phyloP scores from a whole-genome alignment of 495 filamentous ascomycete genomes.

The Coniosporium apollinis region DNA sequence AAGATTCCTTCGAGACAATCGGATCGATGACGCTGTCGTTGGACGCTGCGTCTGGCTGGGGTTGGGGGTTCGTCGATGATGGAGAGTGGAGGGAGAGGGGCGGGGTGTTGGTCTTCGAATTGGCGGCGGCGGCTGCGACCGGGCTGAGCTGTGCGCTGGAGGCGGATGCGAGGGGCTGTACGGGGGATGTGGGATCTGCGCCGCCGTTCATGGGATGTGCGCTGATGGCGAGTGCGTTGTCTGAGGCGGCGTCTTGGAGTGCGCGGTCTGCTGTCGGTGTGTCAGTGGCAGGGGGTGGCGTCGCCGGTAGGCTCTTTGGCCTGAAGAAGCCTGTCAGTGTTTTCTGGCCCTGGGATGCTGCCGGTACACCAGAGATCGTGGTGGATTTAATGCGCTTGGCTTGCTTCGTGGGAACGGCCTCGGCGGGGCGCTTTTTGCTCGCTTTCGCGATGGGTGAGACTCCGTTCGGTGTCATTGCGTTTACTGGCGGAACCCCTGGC shows the following conservation, averaged over 20 bases:
- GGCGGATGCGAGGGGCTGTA: not conserved
- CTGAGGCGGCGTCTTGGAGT: too few species aligned
- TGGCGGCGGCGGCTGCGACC: not conserved
- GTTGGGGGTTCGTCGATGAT: not conserved
- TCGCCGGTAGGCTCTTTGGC: constrained; percentile 26
- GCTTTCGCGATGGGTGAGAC: too few species aligned
- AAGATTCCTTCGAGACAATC: constrained; percentile 49
- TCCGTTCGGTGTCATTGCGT: too few species aligned
- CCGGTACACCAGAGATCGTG: constrained; percentile 8
- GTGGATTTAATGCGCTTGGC: constrained; percentile 34
- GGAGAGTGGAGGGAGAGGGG: not conserved
- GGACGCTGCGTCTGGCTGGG: constrained; percentile 2
- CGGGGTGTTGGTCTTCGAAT: not conserved
- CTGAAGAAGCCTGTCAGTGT: constrained; percentile 76
- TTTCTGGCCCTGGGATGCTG: constrained; percentile 40
- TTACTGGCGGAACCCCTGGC: too few species aligned
- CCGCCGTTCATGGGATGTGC: too few species aligned
- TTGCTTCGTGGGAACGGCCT: constrained; percentile 4
- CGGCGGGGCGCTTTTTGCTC: constrained; percentile 11
- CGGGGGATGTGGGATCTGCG: not conserved
- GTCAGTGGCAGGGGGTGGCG: constrained; percentile 3
- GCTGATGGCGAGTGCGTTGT: too few species aligned
- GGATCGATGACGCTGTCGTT: constrained; percentile 59
- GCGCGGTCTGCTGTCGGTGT: too few species aligned
- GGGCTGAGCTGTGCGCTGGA: not conserved